Percentiles rank a stretch among this genome's conserved stretches.
These are phyloP conservation scores for Termitomyces sp. DNA, from an alignment of 768 basidiomycete species.

Conservation along the genomic window DNA sequence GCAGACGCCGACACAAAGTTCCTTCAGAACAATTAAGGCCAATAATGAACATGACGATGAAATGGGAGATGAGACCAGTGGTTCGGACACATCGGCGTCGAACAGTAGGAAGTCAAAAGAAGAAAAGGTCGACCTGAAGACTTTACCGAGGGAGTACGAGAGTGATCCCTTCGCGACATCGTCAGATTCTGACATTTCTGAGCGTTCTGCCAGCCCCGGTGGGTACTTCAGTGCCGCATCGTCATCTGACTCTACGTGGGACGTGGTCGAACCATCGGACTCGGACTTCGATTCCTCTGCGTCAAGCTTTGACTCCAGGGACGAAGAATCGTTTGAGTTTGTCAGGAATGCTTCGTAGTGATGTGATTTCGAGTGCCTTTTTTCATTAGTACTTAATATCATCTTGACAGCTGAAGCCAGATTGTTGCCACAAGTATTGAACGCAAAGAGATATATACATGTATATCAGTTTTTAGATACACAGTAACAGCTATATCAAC, in stretches of 20 bases:
- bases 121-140: background rate
- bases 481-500: background rate
- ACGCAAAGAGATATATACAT: background rate
- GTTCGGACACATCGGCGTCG: background rate
- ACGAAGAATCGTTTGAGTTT: background rate
- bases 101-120: background rate
- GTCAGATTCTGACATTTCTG: conserved; percentile 5
- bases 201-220: background rate
- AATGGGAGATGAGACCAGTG: background rate
- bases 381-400: background rate
- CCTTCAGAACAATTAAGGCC: background rate
- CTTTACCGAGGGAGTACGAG: background rate
- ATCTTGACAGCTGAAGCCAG: background rate
- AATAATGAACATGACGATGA: background rate
- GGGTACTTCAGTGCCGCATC: background rate
- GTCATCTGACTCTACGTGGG: conserved; percentile 4
- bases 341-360: background rate
- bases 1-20: conserved; percentile 8
- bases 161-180: background rate
- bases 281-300: conserved; percentile 3
- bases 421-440: background rate
- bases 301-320: background rate
- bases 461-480: background rate
- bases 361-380: no score
- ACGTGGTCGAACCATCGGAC: conserved; percentile 6